Conservation (phyloP, 2,329 filamentous ascomycete genomes). For the Pseudogymnoascus sp. region DNA sequence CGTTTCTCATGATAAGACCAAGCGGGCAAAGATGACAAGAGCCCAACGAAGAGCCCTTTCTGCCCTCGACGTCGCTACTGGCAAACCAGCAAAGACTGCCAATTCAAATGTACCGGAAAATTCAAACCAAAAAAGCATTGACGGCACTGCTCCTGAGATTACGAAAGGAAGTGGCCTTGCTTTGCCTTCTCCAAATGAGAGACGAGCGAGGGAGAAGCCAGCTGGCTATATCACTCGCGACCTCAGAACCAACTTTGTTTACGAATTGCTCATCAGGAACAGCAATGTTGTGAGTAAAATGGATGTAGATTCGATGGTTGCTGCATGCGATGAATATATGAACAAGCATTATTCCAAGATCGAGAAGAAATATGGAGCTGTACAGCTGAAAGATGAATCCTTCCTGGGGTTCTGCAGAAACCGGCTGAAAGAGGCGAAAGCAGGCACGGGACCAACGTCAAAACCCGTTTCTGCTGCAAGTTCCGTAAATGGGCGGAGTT, state of each 20-base stretch:
- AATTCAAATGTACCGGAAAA: neutral
- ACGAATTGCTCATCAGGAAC: neutral
- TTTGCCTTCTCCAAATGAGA: neutral
- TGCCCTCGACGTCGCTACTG: neutral
- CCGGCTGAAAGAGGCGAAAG: neutral
- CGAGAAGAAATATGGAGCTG: slow-evolving; percentile 1
- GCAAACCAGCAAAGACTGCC: neutral
- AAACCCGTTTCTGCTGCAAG: neutral
- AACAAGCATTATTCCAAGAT: neutral
- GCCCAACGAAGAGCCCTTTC: neutral
- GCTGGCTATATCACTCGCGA: neutral
- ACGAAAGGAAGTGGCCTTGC: neutral
- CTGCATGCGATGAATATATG: slow-evolving; percentile 3
- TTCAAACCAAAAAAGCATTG: no score
- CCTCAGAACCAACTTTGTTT: slow-evolving; percentile 1
- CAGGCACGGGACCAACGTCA: neutral
- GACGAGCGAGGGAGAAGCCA: neutral
- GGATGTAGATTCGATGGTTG: neutral
- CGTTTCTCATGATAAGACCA: neutral
- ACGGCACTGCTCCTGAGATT: neutral
- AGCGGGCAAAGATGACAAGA: neutral
- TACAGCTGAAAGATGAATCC: neutral
- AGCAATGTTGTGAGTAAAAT: neutral
- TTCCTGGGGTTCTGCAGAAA: neutral
- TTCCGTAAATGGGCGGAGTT: neutral